A percentile compares a stretch with the other conserved stretches of the same genome.
Conservation (phyloP, 208 protist genomes). For the Angomonas desouzai region DNA sequence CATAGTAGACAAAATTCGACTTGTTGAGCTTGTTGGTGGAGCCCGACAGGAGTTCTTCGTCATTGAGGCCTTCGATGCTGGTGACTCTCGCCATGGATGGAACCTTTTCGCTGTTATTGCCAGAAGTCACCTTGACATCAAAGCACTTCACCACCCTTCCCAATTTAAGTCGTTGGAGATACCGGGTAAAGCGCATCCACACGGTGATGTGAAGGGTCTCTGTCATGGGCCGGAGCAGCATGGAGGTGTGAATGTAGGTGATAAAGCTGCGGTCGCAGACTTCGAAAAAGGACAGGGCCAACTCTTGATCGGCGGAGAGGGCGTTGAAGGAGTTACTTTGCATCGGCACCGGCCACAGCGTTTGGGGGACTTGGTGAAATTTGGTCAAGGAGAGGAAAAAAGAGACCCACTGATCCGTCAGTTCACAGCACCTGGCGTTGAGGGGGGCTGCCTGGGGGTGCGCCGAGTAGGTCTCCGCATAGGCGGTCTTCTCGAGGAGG, state of each 20-base stretch:
- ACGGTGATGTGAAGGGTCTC: slow-evolving; percentile 33
- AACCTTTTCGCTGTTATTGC: slow-evolving; percentile 4
- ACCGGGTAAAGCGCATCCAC: slow-evolving; percentile 30
- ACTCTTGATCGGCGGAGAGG: slow-evolving; percentile 12
- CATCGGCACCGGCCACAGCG: slow-evolving; percentile 7
- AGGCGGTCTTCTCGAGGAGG: slow-evolving; percentile 26
- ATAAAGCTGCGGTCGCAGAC: slow-evolving; percentile 30
- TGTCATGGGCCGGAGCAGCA: slow-evolving; percentile 28
- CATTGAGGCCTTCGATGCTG: background rate
- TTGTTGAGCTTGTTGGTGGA: background rate
- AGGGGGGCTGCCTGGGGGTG: slow-evolving; percentile 18
- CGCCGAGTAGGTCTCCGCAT: slow-evolving; percentile 15
- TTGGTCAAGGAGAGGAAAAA: slow-evolving; percentile 29
- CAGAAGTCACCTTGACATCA: slow-evolving; percentile 1
- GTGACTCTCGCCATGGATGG: background rate
- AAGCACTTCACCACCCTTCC: slow-evolving; percentile 2
- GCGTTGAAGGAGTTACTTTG: background rate
- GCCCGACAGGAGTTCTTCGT: background rate
- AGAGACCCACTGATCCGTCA: slow-evolving; percentile 31
- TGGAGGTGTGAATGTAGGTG: slow-evolving; percentile 28
- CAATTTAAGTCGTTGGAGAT: slow-evolving; percentile 13
- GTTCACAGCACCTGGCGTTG: slow-evolving; percentile 23
- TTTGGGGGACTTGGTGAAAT: slow-evolving; percentile 3
- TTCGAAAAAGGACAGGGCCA: slow-evolving; percentile 25
- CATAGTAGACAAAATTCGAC: slow-evolving; percentile 1